Evolutionary conservation across 345 rosid species (phyloP), one percentile per base, ranked within the genome.

Genomic region (Pistacia atlantica): DNA sequence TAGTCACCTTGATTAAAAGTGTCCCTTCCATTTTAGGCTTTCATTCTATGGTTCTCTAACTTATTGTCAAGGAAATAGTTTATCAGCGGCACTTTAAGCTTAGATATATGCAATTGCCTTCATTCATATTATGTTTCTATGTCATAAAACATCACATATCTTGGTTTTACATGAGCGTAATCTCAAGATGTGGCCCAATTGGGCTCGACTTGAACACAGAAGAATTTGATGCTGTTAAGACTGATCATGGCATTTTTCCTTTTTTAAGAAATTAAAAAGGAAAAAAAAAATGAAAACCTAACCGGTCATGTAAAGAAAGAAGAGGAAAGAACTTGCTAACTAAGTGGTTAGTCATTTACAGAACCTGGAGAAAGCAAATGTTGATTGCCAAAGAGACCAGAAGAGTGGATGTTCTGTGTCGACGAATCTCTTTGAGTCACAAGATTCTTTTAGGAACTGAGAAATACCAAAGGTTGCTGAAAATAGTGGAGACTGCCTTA

Each of bases 361-460:
- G 93, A 65, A 80, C 81, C 33, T 93, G 90, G 96, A 90, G 86
- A 84, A 91, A 91, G 78, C 98, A 91, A 35, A 51, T 91, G 80
- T 52, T 85, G 78, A 76, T 86, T 73, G 96, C 98, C 55, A 87
- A 85, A 79, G 98, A 89, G 83, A 89, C 98, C 9, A 90, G 98
- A 85, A 84, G 98, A 83, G 94, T 93, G 54, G 94, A 91, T 74
- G 91, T 81, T 33, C 87, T 93, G 68, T 93, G 97, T 75, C 87
- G 84, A 74, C 83, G 94, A 17, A 85, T 91, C 75, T 86, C 88
- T 80, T 58, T 91, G 78, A 85, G 85, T 76, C 85, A 82, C 45
- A 87, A 83, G 72, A 90, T 93, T 59, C 85, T 91, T 14, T 74
- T 77, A 9, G 89, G 89, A 72, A 82, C 92, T 8, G 87, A 80